Evolutionary conservation across 2,329 filamentous ascomycete species (phyloP).

Genomic region (Stachybotrys echinatus): DNA sequence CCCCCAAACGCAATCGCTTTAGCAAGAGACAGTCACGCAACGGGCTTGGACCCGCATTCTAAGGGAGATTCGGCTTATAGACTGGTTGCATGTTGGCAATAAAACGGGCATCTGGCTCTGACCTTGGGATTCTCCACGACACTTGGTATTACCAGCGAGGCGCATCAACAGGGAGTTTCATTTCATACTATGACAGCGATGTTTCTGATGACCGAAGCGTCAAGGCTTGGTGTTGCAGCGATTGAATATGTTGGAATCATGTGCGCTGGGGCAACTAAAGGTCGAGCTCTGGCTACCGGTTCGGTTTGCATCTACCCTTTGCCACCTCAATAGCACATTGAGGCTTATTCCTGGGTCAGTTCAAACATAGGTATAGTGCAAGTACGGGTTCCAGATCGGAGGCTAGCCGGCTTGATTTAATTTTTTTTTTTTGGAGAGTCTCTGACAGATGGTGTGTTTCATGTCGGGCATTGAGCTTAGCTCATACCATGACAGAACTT

Average conservation of each 20-base stretch:
- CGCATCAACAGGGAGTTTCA: constrained; percentile 22
- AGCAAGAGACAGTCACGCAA: constrained; percentile 93
- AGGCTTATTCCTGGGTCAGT: too few species aligned
- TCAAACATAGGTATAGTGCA: too few species aligned
- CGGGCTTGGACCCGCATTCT: constrained; percentile 87
- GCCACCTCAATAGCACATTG: too few species aligned
- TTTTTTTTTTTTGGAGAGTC: background rate
- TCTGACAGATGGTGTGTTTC: background rate
- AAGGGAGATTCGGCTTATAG: constrained; percentile 8
- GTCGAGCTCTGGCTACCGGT: background rate
- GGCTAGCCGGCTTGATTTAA: background rate
- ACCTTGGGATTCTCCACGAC: constrained; percentile 17
- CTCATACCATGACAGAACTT: background rate
- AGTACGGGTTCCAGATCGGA: background rate
- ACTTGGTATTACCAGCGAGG: constrained; percentile 27
- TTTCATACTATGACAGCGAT: constrained; percentile 10
- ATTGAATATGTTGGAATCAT: background rate
- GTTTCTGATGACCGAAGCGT: background rate
- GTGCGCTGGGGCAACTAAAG: background rate
- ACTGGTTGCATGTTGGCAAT: background rate
- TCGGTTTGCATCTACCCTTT: background rate
- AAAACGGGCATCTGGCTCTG: constrained; percentile 13
- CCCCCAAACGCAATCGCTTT: constrained; percentile 61
- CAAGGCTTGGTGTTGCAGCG: background rate
- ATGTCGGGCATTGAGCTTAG: background rate